These are phyloP conservation scores for Myriosclerotinia scirpicola DNA, from an alignment of 2,329 filamentous ascomycete species.

Conservation along the genomic window DNA sequence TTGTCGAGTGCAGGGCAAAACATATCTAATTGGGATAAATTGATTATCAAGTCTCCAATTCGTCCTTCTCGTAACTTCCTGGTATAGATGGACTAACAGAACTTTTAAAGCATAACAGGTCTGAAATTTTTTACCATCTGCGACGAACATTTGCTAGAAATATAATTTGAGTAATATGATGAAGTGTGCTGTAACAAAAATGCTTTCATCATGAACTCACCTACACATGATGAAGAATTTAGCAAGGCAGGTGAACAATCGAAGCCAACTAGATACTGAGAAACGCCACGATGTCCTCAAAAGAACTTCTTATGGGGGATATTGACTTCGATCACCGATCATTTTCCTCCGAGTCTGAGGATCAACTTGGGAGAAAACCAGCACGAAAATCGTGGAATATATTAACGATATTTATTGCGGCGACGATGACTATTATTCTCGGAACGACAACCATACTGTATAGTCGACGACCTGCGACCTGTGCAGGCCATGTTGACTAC, in stretches of 20 bases:
- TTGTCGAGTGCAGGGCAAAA: background rate
- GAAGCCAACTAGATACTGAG: background rate
- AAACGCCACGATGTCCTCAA: background rate
- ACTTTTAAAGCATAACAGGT: background rate
- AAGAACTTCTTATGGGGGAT: background rate
- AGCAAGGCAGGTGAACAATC: background rate
- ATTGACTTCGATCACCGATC: background rate
- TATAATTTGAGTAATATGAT: background rate
- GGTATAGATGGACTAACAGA: background rate
- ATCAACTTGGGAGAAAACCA: background rate
- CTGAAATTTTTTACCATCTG: background rate
- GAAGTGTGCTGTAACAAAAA: background rate
- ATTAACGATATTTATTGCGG: background rate
- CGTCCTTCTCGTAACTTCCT: background rate
- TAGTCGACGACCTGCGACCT: background rate
- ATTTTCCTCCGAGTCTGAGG: too few species aligned
- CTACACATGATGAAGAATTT: background rate
- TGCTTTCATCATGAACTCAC: background rate
- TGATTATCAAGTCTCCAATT: background rate
- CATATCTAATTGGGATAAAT: too few species aligned
- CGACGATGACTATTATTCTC: background rate
- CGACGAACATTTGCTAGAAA: background rate
- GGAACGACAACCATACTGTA: background rate
- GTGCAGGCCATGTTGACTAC: background rate
- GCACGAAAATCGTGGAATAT: background rate